A percentile compares a stretch with the other conserved stretches of the same genome.
phyloP scores from a whole-genome alignment of 495 filamentous ascomycete genomes.

The Clavariopsis aquatica region DNA sequence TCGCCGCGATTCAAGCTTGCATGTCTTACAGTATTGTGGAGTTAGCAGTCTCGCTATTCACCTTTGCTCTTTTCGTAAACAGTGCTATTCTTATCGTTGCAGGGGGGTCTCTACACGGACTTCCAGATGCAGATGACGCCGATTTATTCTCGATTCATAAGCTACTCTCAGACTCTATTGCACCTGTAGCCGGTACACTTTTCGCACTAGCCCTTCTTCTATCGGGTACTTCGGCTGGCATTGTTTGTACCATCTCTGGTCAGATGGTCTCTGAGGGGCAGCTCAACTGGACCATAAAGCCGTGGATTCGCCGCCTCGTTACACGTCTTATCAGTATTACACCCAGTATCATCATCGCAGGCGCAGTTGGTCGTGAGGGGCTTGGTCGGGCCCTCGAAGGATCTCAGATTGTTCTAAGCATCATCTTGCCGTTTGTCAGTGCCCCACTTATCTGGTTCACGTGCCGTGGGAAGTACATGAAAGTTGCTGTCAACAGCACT shows the following conservation, averaged over 20 bases:
- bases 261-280: constrained; percentile 83
- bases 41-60: constrained; percentile 75
- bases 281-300: constrained; percentile 66
- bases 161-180: constrained; percentile 68
- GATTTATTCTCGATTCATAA: constrained; percentile 82
- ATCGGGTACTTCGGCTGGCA: constrained; percentile 75
- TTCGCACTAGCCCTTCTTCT: constrained; percentile 77
- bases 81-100: constrained; percentile 87
- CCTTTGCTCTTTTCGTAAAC: constrained; percentile 91
- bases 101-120: constrained; percentile 70
- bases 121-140: constrained; percentile 58
- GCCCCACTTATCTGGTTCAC: constrained; percentile 89
- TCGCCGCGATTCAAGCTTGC: constrained; percentile 74
- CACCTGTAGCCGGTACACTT: constrained; percentile 70
- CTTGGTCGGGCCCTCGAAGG: constrained; percentile 73
- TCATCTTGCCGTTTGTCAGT: constrained; percentile 77
- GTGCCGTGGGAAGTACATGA: constrained; percentile 79
- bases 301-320: constrained; percentile 71
- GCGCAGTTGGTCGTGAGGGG: constrained; percentile 69
- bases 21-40: constrained; percentile 75
- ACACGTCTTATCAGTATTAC: constrained; percentile 75
- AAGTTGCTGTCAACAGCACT: constrained; percentile 48
- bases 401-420: constrained; percentile 76
- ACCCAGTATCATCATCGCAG: constrained; percentile 80
- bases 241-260: constrained; percentile 81